Evolutionary conservation across 805 yeast genomes (phyloP), one percentile per base, ranked within the genome.

Genomic region (Blastobotrys americana): DNA sequence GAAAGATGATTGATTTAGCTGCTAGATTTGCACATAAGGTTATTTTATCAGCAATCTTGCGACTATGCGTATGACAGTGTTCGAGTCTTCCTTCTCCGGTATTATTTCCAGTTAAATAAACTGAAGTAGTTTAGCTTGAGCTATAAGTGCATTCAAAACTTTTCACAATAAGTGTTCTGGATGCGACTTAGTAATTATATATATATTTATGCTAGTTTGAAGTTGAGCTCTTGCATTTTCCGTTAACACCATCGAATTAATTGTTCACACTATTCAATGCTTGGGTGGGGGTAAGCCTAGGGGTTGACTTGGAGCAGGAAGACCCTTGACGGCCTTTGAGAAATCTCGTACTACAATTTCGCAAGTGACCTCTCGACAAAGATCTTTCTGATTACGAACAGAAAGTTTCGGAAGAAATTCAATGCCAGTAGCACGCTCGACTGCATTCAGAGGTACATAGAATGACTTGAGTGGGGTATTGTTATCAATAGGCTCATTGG

Each of bases 391-490:
- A 55, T 73, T 74, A 45, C 63, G 60, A 8, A 67, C 68, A 1
- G 93, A 84, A 9, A 85, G 77, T 51, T 78, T 75, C 42, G 80
- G 78, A 58, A 93, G 66, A 45, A 93, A 77, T 52, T 82, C 89
- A 46, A 89, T 70, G 1, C 99, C 99, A 1, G 89, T 71, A 2
- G 95, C 75, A 56, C 85, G 75, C 64, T 93, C 97, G 45, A 93
- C 66, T 0, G 96, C 94, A 52, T 89, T 90, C 0, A 89, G 63
- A 2, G 97, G 97, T 6, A 89, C 95, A 59, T 84, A 84, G 66
- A 88, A 93, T 6, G 74, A 69, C 34, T 77, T 77, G 49, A 93
- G 68, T 4, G 89, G 88, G 1, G 77, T 74, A 19, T 67, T 66
- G 60, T 93, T 93, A 41, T 78, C 70, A 42, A 93, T 89, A 5